Base-by-base conservation (phyloP, 2,329 filamentous ascomycete species). In the Fusarium napiforme region DNA sequence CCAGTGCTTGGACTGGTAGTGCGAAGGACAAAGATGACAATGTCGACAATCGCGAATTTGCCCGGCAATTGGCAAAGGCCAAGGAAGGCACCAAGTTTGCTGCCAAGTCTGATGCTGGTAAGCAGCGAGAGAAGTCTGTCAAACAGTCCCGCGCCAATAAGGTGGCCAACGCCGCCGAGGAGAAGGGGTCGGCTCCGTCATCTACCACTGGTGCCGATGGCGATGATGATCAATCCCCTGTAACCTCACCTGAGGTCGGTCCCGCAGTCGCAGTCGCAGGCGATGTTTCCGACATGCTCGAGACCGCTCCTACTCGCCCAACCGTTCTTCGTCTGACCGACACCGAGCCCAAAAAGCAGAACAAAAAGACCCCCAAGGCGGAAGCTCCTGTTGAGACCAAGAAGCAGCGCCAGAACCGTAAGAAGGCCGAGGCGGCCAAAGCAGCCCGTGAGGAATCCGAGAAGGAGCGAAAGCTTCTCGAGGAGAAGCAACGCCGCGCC, bases 391-490 rank as follows among this genome's bases (percentile, higher is more conserved):
- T 88, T 23, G 93, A 97, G 86, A 93, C 92, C 26, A 98, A 98
- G 92, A 98, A 98, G 87, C 94, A 97, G 85, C 92, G 95, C 68
- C 95, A 98, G 86, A 96, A 97, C 85, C 90, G 92, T 75, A 91
- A 93, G 85, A 98, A 97, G 90, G 91, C 89, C 42, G 95, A 97
- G 83, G 92, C 91, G 65, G 91, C 91, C 78, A 96, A 94, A 87
- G 86, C 87, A 36, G 87, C 89, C 64, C 91, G 93, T 36, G 92
- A 95, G 79, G 92, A 93, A 77, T 90, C 92, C 2, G 95, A 98
- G 84, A 89, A 91, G 79, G 88, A 93, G 78, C 92, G 95, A 79
- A 93, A 94, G 84, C 85, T 85, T 42, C 87, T 93, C 69, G 86
- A 93, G 78, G 95, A 98, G 85, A 92, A 93, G 81, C 95, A 97